Base-by-base conservation (phyloP, 257 asterid species). In the Leonotis leonurus region DNA sequence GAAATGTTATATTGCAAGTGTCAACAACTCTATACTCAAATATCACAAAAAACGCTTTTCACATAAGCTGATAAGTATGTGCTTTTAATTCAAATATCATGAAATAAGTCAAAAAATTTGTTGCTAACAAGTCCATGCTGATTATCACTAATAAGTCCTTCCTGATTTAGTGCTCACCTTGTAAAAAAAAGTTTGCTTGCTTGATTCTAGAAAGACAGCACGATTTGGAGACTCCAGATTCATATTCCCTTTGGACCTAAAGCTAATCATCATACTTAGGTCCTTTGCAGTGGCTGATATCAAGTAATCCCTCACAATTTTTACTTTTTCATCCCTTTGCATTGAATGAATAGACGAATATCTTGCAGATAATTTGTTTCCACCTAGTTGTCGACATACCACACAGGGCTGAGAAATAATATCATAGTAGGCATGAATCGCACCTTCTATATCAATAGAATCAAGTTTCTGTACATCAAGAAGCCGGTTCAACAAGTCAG, bases 271-370 rank as follows among this genome's bases (percentile, higher is more conserved):
- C 92, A 93, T 73, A 65, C 99, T 89, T 63, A 93, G 75, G 78
- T 93, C 99, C 82, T 93, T 89, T 54, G 95, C 96, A 44, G 99
- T 89, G 55, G 99, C 90, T 68, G 99, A 83, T 73, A 89, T 84
- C 81, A 89, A 79, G 77, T 78, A 93, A 69, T 83, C 81, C 80
- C 89, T 85, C 74, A 87, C 91, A 56, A 85, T 32, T 71, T 77
- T 81, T 77, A 84, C 68, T 65, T 87, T 85, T 68, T 89, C 82
- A 6, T 85, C 86, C 52, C 59, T 69, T 13, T 83, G 74, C 60
- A 79, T 72, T 35, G 94, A 81, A 77, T 93, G 99, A 61, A 89
- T 59, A 12, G 77, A 51, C 43, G 78, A 75, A 65, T 78, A 83
- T 71, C 75, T 83, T 54, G 73, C 72, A 6, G 83, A 69, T 49